These are phyloP conservation scores for Calocybe cyanea DNA, from an alignment of 768 basidiomycete species.

Conservation along the genomic window DNA sequence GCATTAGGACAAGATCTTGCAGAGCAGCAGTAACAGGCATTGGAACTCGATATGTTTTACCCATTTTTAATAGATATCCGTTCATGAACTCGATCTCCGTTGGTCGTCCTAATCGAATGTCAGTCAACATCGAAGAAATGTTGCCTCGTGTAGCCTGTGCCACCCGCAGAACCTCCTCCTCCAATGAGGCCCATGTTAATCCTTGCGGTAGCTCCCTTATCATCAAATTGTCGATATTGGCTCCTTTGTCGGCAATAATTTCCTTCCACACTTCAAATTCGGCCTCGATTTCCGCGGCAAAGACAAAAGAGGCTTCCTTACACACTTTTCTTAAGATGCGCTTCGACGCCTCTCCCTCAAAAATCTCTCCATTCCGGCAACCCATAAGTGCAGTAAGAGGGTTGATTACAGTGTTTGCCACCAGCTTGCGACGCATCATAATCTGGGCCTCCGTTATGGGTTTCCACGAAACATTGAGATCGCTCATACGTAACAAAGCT, in stretches of 20 bases:
- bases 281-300: constrained; percentile 45
- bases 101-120: constrained; percentile 52
- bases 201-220: constrained; percentile 41
- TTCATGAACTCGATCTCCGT: constrained; percentile 86
- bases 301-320: constrained; percentile 64
- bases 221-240: constrained; percentile 21
- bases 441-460: constrained; percentile 65
- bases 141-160: constrained; percentile 58
- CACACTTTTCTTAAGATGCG: constrained; percentile 55
- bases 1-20: constrained; percentile 56
- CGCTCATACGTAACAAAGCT: constrained; percentile 51
- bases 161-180: constrained; percentile 56
- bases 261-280: constrained; percentile 34
- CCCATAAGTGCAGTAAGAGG: constrained; percentile 80
- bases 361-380: constrained; percentile 76
- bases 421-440: constrained; percentile 74
- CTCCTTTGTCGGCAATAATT: constrained; percentile 24
- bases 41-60: constrained; percentile 47
- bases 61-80: constrained; percentile 72
- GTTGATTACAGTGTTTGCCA: constrained; percentile 79
- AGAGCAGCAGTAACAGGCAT: constrained; percentile 59
- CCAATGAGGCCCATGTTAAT: constrained; percentile 43
- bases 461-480: constrained; percentile 60
- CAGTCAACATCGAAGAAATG: constrained; percentile 77
- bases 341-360: constrained; percentile 38